A percentile compares a stretch with the other conserved stretches of the same genome.
phyloP scores from a whole-genome alignment of 1,139 yeast species.

The Pichia sp. region DNA sequence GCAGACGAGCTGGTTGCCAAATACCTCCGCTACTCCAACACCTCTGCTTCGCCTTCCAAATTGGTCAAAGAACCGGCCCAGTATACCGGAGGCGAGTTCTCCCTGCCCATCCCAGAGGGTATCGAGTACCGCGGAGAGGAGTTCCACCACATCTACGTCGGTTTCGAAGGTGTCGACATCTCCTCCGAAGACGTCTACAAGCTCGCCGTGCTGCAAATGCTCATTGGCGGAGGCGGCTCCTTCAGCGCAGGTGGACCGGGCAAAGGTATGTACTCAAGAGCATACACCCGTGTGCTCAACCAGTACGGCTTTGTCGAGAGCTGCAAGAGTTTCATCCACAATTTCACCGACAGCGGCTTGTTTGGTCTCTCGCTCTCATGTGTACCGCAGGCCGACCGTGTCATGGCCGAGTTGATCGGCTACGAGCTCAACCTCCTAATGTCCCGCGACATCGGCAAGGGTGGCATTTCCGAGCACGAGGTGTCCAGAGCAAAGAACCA shows the following conservation, averaged over 20 bases:
- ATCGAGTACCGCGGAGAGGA: slow-evolving; percentile 67
- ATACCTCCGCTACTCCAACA: slow-evolving; percentile 60
- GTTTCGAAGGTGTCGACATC: slow-evolving; percentile 83
- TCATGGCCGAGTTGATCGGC: slow-evolving; percentile 75
- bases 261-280: slow-evolving; percentile 95
- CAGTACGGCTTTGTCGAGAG: slow-evolving; percentile 89
- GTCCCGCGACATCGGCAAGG: slow-evolving; percentile 49
- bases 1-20: slow-evolving; percentile 64
- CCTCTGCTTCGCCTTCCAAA: slow-evolving; percentile 25
- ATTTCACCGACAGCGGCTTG: slow-evolving; percentile 84
- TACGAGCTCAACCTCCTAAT: slow-evolving; percentile 67
- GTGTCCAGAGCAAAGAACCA: slow-evolving; percentile 90
- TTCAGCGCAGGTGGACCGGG: slow-evolving; percentile 99
- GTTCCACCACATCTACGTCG: slow-evolving; percentile 80
- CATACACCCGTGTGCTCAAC: slow-evolving; percentile 86
- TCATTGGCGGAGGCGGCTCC: slow-evolving; percentile 97
- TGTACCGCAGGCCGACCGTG: slow-evolving; percentile 79
- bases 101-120: slow-evolving; percentile 69
- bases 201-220: slow-evolving; percentile 81
- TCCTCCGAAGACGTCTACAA: slow-evolving; percentile 86
- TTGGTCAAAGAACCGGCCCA: slow-evolving; percentile 44
- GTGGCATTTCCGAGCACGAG: slow-evolving; percentile 64
- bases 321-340: slow-evolving; percentile 83
- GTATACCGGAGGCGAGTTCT: slow-evolving; percentile 75
- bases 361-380: slow-evolving; percentile 88